Evolutionary conservation across 2,329 filamentous ascomycete species (phyloP), one percentile per base, ranked within the genome.

Genomic region (Didymella glomerata): DNA sequence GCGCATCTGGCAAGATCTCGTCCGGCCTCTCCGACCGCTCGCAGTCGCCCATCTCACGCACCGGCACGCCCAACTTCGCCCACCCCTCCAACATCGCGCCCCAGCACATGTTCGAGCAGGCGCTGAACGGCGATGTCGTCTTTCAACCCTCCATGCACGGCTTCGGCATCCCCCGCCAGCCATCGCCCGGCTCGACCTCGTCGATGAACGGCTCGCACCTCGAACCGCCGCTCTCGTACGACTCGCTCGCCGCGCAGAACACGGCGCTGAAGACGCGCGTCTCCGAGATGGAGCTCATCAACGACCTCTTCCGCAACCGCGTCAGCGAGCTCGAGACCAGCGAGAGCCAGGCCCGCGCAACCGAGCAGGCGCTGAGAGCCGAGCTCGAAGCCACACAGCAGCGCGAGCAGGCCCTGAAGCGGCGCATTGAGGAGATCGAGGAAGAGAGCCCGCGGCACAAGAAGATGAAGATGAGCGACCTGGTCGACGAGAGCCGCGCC

Each of bases 241-340:
- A 97, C 72, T 88, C 91, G 61, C 85, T 96, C 24, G 82, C 92
- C 51, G 89, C 90, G 1, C 86, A 89, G 62, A 97, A 96, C 76
- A 91, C 91, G 5, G 90, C 88, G 49, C 83, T 98, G n/a, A 96
- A 96, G 80, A 99, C 95, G 0, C 89, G 95, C 41, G 94, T 99
- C 32, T 95, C 90, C 68, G 95, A 99, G 77, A 85, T 99, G 24
- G 95, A 99, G 75, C 86, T 99, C 51, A 97, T 99, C 81, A 97
- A 88, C 70, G 85, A 88, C 53, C 78, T 91, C 20, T 91, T 90
- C 75, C 80, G 82, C 45, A 88, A 90, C 61, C 79, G 81, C 11
- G 87, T 97, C 40, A 77, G 88, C 74, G 84, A 95, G 73, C 83
- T 95, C 13, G 92, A 96, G 74, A 86, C 88, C 66, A 90, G 90